A percentile compares a stretch with the other conserved stretches of the same genome.
phyloP scores from a whole-genome alignment of 2,329 filamentous ascomycete species.

The Coniella vitis region DNA sequence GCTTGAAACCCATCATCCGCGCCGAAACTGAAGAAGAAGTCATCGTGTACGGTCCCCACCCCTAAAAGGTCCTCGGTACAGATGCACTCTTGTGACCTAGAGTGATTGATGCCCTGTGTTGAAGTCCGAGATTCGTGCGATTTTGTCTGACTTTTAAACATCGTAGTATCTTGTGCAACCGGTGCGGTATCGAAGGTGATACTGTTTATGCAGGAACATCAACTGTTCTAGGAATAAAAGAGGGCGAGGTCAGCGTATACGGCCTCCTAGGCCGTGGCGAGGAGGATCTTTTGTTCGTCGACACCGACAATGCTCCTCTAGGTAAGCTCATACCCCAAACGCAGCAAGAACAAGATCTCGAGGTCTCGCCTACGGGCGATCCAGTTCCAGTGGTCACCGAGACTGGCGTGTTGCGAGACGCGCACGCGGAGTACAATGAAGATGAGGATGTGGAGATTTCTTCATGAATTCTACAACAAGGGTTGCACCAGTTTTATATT shows the following conservation, averaged over 20 bases:
- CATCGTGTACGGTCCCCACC: conserved; percentile 37
- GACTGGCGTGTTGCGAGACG: background rate
- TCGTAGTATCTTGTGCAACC: conserved; percentile 55
- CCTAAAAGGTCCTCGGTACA: no score
- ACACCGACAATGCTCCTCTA: conserved; percentile 43
- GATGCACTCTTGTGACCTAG: no score
- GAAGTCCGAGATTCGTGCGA: no score
- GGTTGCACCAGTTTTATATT: background rate
- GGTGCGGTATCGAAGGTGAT: conserved; percentile 59
- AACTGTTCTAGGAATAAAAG: conserved; percentile 58
- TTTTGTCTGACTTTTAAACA: background rate
- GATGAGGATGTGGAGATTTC: background rate
- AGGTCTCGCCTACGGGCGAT: conserved; percentile 20
- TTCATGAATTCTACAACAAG: background rate
- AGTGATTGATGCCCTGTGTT: no score
- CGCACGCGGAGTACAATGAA: background rate
- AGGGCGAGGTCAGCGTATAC: conserved; percentile 61
- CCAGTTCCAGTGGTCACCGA: conserved; percentile 4
- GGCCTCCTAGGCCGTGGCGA: conserved; percentile 65
- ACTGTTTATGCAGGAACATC: conserved; percentile 69
- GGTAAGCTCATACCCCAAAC: conserved; percentile 36
- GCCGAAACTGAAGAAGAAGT: conserved; percentile 48
- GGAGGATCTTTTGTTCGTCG: conserved; percentile 61
- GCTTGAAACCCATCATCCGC: conserved; percentile 59
- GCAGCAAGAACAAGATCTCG: background rate